phyloP scores from a whole-genome alignment of 2,329 filamentous ascomycete genomes.

The Scolecobasidium constrictum region DNA sequence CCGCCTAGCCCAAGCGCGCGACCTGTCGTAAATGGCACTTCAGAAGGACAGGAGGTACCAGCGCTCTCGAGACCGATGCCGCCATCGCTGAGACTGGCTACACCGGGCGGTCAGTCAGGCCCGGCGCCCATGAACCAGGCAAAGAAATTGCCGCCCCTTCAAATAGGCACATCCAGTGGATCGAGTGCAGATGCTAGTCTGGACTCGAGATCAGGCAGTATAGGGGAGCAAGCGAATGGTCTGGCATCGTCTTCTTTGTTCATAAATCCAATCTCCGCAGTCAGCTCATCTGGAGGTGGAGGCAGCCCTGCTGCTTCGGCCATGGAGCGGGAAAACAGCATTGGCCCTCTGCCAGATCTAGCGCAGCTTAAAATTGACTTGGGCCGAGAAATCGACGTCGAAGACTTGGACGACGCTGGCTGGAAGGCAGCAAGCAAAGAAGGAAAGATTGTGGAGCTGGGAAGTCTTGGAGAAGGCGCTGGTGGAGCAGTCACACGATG shows the following conservation, averaged over 20 bases:
- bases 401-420: constrained; percentile 87
- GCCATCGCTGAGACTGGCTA: constrained; percentile 75
- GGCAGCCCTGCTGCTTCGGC: constrained; percentile 52
- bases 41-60: constrained; percentile 19
- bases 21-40: constrained; percentile 56
- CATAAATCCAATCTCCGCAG: constrained; percentile 77
- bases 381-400: constrained; percentile 71
- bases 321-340: constrained; percentile 76
- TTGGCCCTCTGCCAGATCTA: constrained; percentile 65
- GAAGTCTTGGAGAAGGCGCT: constrained; percentile 85
- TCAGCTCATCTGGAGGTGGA: constrained; percentile 63
- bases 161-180: constrained; percentile 47
- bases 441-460: constrained; percentile 77
- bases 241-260: constrained; percentile 81
- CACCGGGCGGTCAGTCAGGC: constrained; percentile 65
- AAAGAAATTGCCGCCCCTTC: constrained; percentile 44
- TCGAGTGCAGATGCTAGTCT: constrained; percentile 68
- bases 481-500: constrained; percentile 91
- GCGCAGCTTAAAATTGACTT: constrained; percentile 67
- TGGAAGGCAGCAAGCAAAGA: constrained; percentile 91
- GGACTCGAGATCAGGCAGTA: constrained; percentile 72
- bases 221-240: constrained; percentile 51
- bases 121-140: constrained; percentile 52
- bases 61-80: constrained; percentile 46
- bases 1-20: constrained; percentile 77